These are phyloP conservation scores for Helicocarpus griseus DNA, from an alignment of 2,329 filamentous ascomycete genomes.

Conservation along the genomic window DNA sequence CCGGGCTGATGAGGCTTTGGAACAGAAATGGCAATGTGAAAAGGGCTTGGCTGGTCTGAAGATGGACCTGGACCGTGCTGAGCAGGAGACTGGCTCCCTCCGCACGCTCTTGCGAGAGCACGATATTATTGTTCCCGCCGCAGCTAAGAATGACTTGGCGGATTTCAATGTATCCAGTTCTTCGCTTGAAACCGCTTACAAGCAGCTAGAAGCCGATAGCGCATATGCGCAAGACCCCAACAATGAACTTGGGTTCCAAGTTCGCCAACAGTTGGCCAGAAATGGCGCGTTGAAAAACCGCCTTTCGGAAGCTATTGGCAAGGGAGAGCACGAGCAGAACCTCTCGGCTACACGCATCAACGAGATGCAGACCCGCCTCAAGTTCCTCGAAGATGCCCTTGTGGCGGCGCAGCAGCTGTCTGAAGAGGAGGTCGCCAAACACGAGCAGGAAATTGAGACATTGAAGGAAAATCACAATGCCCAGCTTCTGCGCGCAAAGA, in stretches of 20 bases:
- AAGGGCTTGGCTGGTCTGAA: conserved; percentile 80
- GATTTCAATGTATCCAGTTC: conserved; percentile 53
- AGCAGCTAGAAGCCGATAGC: conserved; percentile 60
- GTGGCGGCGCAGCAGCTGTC: conserved; percentile 73
- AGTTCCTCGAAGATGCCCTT: conserved; percentile 72
- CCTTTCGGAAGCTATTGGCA: conserved; percentile 66
- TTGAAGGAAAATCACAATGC: conserved; percentile 68
- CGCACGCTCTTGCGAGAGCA: conserved; percentile 69
- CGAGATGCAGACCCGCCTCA: conserved; percentile 70
- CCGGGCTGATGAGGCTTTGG: conserved; percentile 84
- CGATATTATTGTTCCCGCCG: conserved; percentile 61
- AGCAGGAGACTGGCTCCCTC: conserved; percentile 83
- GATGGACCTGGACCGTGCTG: conserved; percentile 92
- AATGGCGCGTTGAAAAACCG: conserved; percentile 68
- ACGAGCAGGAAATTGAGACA: conserved; percentile 73
- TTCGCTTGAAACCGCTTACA: conserved; percentile 63
- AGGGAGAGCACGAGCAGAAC: conserved; percentile 76
- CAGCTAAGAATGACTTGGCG: conserved; percentile 32
- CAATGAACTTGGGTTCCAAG: conserved; percentile 60
- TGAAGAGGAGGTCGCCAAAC: conserved; percentile 65
- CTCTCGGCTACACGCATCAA: conserved; percentile 74
- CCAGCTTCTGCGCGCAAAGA: conserved; percentile 65
- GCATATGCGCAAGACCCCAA: conserved; percentile 44
- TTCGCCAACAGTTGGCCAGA: conserved; percentile 67
- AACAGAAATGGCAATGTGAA: conserved; percentile 94